phyloP scores from a whole-genome alignment of 1,139 yeast genomes.

The Scheffersomyces insectosa region DNA sequence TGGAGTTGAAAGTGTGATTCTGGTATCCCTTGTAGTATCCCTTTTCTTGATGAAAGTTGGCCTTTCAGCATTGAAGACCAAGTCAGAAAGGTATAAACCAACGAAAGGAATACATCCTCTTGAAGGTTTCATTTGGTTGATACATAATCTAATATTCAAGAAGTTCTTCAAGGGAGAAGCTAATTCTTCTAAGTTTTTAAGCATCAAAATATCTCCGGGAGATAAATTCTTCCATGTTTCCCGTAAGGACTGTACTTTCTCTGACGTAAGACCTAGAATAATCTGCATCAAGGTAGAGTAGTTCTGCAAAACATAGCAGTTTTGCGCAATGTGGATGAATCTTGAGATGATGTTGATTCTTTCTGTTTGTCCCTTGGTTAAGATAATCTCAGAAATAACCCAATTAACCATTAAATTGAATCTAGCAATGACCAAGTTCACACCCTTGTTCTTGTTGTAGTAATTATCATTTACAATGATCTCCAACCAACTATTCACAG shows the following conservation, averaged over 20 bases:
- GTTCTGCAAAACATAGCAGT: conserved; percentile 72
- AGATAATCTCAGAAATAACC: conserved; percentile 83
- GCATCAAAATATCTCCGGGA: conserved; percentile 58
- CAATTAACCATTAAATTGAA: conserved; percentile 90
- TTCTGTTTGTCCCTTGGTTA: conserved; percentile 61
- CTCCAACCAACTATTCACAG: conserved; percentile 87
- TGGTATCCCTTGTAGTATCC: neutral
- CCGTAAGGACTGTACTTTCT: conserved; percentile 57
- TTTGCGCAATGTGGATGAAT: conserved; percentile 82
- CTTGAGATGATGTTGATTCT: conserved; percentile 70
- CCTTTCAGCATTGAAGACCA: conserved; percentile 77
- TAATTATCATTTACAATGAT: conserved; percentile 63
- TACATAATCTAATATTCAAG: conserved; percentile 59
- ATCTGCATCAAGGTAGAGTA: conserved; percentile 87
- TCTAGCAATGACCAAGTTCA: conserved; percentile 81
- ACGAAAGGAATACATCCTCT: conserved; percentile 88
- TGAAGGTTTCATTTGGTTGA: conserved; percentile 64
- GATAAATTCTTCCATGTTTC: conserved; percentile 74
- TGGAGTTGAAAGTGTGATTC: conserved; percentile 7
- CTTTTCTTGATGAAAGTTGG: conserved; percentile 40
- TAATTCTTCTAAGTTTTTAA: conserved; percentile 64
- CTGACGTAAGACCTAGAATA: conserved; percentile 78
- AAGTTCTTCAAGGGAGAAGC: conserved; percentile 70
- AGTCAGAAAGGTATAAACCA: conserved; percentile 81
- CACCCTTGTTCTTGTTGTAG: conserved; percentile 57